Percentiles rank a stretch among this genome's conserved stretches.
Evolutionary conservation across 2,329 filamentous ascomycete genomes (phyloP).

Genomic region (Fusarium annulatum): DNA sequence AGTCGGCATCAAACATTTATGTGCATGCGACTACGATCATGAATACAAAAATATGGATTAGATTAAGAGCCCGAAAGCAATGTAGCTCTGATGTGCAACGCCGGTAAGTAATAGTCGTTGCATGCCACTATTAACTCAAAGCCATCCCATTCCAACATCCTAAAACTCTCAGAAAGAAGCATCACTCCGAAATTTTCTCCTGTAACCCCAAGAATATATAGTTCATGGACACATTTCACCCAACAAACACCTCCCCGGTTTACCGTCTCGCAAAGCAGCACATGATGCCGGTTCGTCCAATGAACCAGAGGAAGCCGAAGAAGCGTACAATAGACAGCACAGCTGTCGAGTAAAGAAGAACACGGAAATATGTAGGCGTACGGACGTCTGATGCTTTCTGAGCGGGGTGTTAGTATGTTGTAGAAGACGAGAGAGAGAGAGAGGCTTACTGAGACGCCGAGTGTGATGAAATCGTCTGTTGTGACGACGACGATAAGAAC

Average conservation of each 20-base stretch:
- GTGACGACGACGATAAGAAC: slow-evolving; percentile 41
- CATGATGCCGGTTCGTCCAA: slow-evolving; percentile 42
- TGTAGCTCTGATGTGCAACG: slow-evolving; percentile 9
- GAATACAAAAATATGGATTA: background rate
- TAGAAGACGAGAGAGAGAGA: accelerated
- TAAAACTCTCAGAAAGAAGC: background rate
- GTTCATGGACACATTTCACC: slow-evolving; percentile 17
- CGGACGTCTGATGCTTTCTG: slow-evolving; percentile 35
- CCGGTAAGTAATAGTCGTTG: slow-evolving; percentile 1
- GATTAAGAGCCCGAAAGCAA: slow-evolving; percentile 6
- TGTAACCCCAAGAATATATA: slow-evolving; percentile 13
- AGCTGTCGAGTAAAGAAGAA: slow-evolving; percentile 40
- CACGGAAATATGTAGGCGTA: slow-evolving; percentile 39
- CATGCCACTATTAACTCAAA: slow-evolving; percentile 8
- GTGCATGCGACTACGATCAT: background rate
- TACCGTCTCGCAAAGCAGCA: slow-evolving; percentile 41
- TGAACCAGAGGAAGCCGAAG: slow-evolving; percentile 41
- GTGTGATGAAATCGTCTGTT: slow-evolving; percentile 38
- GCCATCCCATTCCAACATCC: background rate
- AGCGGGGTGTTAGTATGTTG: slow-evolving; percentile 6
- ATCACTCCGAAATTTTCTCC: background rate
- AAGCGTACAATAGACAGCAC: slow-evolving; percentile 41
- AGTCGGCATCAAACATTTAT: background rate
- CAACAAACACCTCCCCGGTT: background rate
- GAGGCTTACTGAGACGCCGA: slow-evolving; percentile 37